Conservation (phyloP, 371 early-diverging fungal genomes). For the Thermomucor indicae-seudaticae region DNA sequence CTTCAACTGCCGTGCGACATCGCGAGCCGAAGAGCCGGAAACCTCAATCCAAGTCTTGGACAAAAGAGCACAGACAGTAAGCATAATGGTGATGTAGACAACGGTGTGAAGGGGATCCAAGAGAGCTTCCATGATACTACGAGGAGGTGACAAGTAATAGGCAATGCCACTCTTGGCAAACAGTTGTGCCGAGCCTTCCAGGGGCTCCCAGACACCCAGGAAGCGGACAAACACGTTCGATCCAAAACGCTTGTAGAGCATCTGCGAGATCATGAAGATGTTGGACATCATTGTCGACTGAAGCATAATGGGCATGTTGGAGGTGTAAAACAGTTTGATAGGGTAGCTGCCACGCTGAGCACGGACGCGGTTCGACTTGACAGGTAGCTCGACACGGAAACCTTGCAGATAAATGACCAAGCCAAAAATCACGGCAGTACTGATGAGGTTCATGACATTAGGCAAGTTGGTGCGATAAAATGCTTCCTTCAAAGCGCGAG, state of each 20-base stretch:
- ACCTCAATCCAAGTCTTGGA: slow-evolving; percentile 99
- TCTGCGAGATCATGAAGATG: slow-evolving; percentile 95
- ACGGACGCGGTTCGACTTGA: slow-evolving; percentile 94
- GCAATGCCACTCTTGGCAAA: slow-evolving; percentile 94
- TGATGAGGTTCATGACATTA: slow-evolving; percentile 92
- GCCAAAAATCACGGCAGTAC: slow-evolving; percentile 91
- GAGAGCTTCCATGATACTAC: slow-evolving; percentile 75
- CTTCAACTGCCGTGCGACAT: slow-evolving; percentile 96
- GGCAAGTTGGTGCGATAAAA: slow-evolving; percentile 97
- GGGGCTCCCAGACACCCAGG: slow-evolving; percentile 96
- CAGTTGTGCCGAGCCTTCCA: slow-evolving; percentile 87
- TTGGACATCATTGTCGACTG: slow-evolving; percentile 97
- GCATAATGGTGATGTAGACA: slow-evolving; percentile 92
- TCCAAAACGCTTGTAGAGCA: slow-evolving; percentile 95
- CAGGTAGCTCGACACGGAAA: slow-evolving; percentile 98
- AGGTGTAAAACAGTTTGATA: slow-evolving; percentile 99
- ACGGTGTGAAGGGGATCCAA: slow-evolving; percentile 94
- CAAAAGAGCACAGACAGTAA: slow-evolving; percentile 92
- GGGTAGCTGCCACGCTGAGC: slow-evolving; percentile 98
- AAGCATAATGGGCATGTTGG: slow-evolving; percentile 99
- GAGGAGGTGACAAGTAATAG: slow-evolving; percentile 98
- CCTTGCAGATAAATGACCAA: slow-evolving; percentile 99
- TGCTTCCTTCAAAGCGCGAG: slow-evolving; percentile 97
- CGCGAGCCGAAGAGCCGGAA: slow-evolving; percentile 95
- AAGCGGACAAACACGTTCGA: slow-evolving; percentile 91